Evolutionary conservation across 768 basidiomycete species (phyloP), one percentile per base, ranked within the genome.

Genomic region (Tricholoma hemisulphureum): DNA sequence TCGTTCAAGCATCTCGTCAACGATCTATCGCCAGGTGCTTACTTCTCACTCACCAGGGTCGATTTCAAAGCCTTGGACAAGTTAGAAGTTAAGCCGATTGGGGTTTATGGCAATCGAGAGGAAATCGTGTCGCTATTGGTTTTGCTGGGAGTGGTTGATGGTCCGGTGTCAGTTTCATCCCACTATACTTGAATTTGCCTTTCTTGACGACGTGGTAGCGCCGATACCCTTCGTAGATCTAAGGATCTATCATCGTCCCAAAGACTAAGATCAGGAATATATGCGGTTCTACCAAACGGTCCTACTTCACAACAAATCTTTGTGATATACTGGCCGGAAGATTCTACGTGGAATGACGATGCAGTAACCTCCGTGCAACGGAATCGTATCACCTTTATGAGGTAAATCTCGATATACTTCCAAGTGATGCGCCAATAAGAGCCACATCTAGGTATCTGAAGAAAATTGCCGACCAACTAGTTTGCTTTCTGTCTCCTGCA

Each of bases 301-400:
- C 43, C 49, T 20, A 26, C 56, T 11, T 58, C 32, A 1, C 58
- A 72, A 23, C 64, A 71, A 21, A 51, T 81, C 6, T 83, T 81
- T 51, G 74, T 83, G 13, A 61, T 87, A 6, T 86, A 83, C 56
- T 87, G 86, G 86, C 85, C 85, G 0, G 83, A 87, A 58, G 74
- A 81, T 28, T 75, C 69, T 0, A 86, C 85, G 0, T 87, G 85
- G 85, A 65, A 80, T 31, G 83, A 85, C 63, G 68, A 72, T 13
- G 77, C 82, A 0, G 32, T 69, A 6, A 70, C 76, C 1, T 70
- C 81, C 4, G 75, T 82, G 49, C 64, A 73, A 26, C 75, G 79
- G 2, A 87, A 85, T 68, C 75, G 85, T 6, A 71, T 80, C 2
- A 83, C 84, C 0, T 87, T 87, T 61, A 85, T 87, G 83, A 70